phyloP scores from a whole-genome alignment of 2,329 filamentous ascomycete genomes.

The Colletotrichum nymphaeae region DNA sequence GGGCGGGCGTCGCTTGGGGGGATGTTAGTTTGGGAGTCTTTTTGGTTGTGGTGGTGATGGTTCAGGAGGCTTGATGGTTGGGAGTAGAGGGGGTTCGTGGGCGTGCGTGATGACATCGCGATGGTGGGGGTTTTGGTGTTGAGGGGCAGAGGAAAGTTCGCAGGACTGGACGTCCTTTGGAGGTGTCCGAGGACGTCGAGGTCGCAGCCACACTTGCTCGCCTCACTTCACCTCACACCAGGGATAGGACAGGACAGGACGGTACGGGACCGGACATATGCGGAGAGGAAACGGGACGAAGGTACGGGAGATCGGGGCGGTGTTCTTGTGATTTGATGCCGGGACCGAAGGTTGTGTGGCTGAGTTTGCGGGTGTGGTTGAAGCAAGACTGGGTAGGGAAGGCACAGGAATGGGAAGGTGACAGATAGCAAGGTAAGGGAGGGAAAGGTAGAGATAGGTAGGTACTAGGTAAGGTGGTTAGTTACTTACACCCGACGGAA shows the following conservation, averaged over 20 bases:
- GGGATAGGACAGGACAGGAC: not conserved
- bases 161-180: not conserved
- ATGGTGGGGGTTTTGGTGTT: conserved; percentile 30
- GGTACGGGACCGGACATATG: not conserved
- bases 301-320: not conserved
- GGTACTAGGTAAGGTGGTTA: not conserved
- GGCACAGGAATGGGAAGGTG: not conserved
- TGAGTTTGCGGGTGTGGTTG: not conserved
- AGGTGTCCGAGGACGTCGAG: not conserved
- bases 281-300: not conserved
- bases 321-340: not conserved
- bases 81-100: conserved; percentile 19
- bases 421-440: not conserved
- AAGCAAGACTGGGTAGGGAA: not conserved
- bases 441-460: not conserved
- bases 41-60: conserved; percentile 9
- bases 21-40: conserved; percentile 34
- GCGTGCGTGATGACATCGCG: conserved; percentile 10
- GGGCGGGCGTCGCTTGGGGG: conserved; percentile 20
- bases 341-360: not conserved
- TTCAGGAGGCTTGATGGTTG: not conserved
- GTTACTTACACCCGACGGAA: conserved; percentile 32
- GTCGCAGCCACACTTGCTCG: not conserved
- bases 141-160: conserved; percentile 5
- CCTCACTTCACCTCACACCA: not conserved